Base-by-base conservation (phyloP, 257 asterid species). In the Rhazya stricta region DNA sequence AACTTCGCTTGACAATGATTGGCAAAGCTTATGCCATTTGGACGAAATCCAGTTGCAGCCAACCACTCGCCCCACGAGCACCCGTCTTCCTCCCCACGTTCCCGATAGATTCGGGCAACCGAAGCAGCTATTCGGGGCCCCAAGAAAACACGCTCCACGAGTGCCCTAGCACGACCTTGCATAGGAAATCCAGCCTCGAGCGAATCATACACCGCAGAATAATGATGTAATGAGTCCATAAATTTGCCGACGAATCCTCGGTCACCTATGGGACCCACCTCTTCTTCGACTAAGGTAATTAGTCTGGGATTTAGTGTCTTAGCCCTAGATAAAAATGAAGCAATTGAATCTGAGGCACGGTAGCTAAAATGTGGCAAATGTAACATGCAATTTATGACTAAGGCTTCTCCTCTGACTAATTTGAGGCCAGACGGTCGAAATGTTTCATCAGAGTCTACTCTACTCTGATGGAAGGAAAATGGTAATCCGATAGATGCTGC, bases 1-100 rank as follows among this genome's bases (percentile, higher is more conserved):
- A 90, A 73, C 61, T 90, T 90, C 1, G 97, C 91, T 81, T 92
- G 97, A 79, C 97, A 90, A 71, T 86, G 93, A 84, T 86, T 90
- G 0, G 93, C 89, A 79, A 85, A 90, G 78, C 97, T 92, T 43
- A 90, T 82, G 37, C 13, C 61, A 61, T 48, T 76, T 1, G 90
- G 85, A 0, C 69, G 53, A 30, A 79, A 83, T 3, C 96, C 97
- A 61, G 79, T 79, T 1, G 42, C 78, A 27, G 81, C 81, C 86
- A 90, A 69, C 92, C 97, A 83, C 45, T 80, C 83, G 1, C 83
- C 91, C 96, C 95, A 90, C 0, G 93, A 82, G 37, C 69, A 60
- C 18, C 70, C 76, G 3, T 83, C 90, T 5, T 57, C 90, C 41
- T 77, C 85, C 16, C 67, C 84, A 0, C 78, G 61, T 41, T 81